Base-by-base conservation (phyloP, 1,139 yeast species). In the Torulaspora pretoriensis region DNA sequence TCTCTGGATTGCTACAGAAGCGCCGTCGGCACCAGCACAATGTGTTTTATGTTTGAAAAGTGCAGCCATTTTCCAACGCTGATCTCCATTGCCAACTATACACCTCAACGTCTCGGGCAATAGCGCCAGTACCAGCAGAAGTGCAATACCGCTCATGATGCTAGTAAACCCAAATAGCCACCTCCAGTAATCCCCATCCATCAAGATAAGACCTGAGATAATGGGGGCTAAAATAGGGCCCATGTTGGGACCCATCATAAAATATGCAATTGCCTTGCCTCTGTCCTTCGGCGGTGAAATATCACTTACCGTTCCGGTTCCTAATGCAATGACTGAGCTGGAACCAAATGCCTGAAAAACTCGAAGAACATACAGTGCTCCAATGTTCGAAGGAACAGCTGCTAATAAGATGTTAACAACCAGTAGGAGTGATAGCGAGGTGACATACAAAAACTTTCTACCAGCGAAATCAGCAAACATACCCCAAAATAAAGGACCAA, bases 181-280 rank as follows among this genome's bases (percentile, higher is more conserved):
- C 57, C 81, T 69, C 81, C 81, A 77, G 4, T 67, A 64, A 34
- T 63, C 53, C 0, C 69, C 64, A 1, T 72, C 56, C 48, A 67
- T 61, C 63, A 56, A 65, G 54, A 64, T 64, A n/a, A 64, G 44
- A 2, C 72, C 65, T 19, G 78, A 71, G 16, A 77, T 55, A 8
- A 77, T 61, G 0, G 82, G 83, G 0, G 82, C 83, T 10, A 78
- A 38, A 2, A 78, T 68, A 1, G 83, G 83, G 0, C 83, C 83
- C 48, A 77, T 53, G 50, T 77, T 81, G 0, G 83, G 83, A 0
- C 83, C 83, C 56, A 77, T 54, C 80, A 78, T 77, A 47, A 76
- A 77, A 46, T 72, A 69, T 0, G 80, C 73, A 22, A 78, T 74
- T 1, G 74, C 73, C 43, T 68, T 74, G 0, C 75, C 83, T 51